Percentiles rank a stretch among this genome's conserved stretches.
phyloP scores from a whole-genome alignment of 208 protist species.

The Crithidia mellificae region DNA sequence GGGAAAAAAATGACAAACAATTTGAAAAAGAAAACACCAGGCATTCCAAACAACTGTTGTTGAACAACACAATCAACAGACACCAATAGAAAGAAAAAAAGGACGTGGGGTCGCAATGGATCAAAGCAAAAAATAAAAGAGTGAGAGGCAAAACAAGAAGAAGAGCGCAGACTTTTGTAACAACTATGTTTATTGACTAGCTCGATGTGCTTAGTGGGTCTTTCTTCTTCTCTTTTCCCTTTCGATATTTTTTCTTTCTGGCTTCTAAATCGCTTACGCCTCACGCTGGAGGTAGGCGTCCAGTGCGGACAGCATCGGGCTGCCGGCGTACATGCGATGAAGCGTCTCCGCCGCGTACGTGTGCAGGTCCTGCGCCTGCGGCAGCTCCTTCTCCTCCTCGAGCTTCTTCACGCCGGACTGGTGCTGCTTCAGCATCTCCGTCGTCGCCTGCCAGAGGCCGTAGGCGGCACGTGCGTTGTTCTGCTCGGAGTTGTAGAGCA shows the following conservation, averaged over 20 bases:
- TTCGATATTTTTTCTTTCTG: neutral
- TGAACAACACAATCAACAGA: no score
- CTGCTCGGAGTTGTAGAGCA: slow-evolving; percentile 61
- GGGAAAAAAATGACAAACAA: no score
- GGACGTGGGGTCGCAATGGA: no score
- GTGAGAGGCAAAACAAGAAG: no score
- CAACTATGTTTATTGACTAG: neutral
- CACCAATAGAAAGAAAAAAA: no score
- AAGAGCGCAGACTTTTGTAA: no score
- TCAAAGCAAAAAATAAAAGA: no score
- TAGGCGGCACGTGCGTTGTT: slow-evolving; percentile 85
- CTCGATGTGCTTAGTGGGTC: neutral
- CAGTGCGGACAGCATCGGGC: slow-evolving; percentile 58
- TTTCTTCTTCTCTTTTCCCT: neutral
- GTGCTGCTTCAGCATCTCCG: slow-evolving; percentile 56
- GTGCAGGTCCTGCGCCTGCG: slow-evolving; percentile 53
- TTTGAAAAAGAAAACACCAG: no score
- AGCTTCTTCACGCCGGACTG: slow-evolving; percentile 32
- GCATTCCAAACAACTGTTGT: no score
- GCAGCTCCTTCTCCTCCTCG: slow-evolving; percentile 41
- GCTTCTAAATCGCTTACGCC: slow-evolving; percentile 6
- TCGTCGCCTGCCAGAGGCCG: slow-evolving; percentile 63
- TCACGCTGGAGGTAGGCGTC: slow-evolving; percentile 65
- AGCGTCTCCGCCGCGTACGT: slow-evolving; percentile 65
- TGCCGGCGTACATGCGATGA: slow-evolving; percentile 76